phyloP scores from a whole-genome alignment of 75 land plant genomes.

The Cupressus sempervirens region DNA sequence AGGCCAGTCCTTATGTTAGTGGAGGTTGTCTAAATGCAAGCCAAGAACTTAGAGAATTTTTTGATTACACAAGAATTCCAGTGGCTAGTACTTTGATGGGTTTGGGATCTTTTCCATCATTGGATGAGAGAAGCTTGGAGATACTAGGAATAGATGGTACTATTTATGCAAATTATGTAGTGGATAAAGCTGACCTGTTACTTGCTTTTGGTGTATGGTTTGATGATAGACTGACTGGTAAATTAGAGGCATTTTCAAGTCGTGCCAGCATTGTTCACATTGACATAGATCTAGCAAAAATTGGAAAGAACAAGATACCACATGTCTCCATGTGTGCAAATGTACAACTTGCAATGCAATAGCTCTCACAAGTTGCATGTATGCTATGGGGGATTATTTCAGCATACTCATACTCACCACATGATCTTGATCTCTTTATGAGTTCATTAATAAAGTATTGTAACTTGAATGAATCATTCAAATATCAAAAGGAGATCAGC shows the following conservation, averaged over 20 bases:
- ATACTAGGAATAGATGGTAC: conserved; percentile 98
- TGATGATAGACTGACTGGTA: conserved; percentile 97
- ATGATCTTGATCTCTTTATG: too few species aligned
- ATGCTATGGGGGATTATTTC: too few species aligned
- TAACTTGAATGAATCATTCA: too few species aligned
- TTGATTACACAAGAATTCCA: conserved; percentile 76
- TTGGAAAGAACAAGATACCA: conserved; percentile 95
- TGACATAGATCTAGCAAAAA: conserved; percentile 92
- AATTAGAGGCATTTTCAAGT: conserved; percentile 88
- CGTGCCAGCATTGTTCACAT: conserved; percentile 93
- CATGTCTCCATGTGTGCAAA: conserved; percentile 88
- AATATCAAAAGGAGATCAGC: too few species aligned
- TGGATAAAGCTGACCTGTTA: conserved; percentile 70
- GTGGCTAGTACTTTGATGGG: conserved; percentile 92
- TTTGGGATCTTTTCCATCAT: conserved; percentile 62
- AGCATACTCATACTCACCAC: too few species aligned
- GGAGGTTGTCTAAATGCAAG: conserved; percentile 86
- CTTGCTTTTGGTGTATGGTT: conserved; percentile 94
- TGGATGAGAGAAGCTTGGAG: conserved; percentile 49
- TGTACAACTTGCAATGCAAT: conserved; percentile 61
- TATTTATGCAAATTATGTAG: conserved; percentile 87
- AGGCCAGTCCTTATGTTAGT: conserved; percentile 82
- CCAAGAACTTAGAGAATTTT: conserved; percentile 70
- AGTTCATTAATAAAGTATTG: too few species aligned
- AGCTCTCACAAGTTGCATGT: too few species aligned